Evolutionary conservation across 2,329 filamentous ascomycete genomes (phyloP).

Genomic region (Salinomyces thailandicus): DNA sequence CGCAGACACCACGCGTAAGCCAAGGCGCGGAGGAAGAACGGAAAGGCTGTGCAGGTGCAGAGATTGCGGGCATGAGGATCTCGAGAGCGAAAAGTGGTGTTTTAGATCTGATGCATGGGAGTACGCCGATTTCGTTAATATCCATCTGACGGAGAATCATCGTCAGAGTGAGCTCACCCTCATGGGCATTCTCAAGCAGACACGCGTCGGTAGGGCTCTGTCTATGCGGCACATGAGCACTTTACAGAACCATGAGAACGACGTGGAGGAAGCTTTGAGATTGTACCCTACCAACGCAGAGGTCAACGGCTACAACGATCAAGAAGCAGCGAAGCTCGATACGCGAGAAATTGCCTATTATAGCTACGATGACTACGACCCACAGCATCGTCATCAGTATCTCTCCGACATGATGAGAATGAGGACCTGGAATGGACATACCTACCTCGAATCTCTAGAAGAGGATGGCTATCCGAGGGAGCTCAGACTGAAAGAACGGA

Average conservation of each 20-base stretch:
- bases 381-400: neutral
- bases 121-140: constrained; percentile 26
- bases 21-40: no score
- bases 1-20: neutral
- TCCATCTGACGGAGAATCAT: neutral
- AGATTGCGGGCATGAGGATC: neutral
- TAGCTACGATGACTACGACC: constrained; percentile 4
- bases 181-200: no score
- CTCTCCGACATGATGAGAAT: neutral
- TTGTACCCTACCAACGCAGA: no score
- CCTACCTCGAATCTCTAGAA: neutral
- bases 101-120: constrained; percentile 47
- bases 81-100: constrained; percentile 40
- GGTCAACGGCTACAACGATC: no score
- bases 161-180: neutral
- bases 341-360: neutral
- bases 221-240: no score
- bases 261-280: no score
- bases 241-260: no score
- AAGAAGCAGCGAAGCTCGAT: neutral
- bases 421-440: neutral
- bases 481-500: constrained; percentile 40
- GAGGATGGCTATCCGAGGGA: constrained; percentile 34
- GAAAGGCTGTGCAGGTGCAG: neutral
- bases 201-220: no score